These are phyloP conservation scores for Sporobolomyces roseus DNA, from an alignment of 768 basidiomycete species.

Conservation along the genomic window DNA sequence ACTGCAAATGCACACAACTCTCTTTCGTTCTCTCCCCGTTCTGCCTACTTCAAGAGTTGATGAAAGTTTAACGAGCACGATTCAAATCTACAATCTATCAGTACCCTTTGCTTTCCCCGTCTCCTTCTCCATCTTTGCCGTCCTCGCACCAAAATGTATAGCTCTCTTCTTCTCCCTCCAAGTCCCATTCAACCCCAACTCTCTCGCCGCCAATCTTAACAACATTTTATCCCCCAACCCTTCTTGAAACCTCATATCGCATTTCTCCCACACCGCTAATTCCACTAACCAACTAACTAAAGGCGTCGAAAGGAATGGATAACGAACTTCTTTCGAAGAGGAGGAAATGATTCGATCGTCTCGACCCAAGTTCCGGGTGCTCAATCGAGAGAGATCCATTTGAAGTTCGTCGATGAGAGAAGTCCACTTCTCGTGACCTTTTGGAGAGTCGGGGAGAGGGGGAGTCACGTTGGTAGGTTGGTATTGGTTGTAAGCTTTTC, in stretches of 20 bases:
- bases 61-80: background rate
- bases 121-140: constrained; percentile 44
- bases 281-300: constrained; percentile 36
- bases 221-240: constrained; percentile 88
- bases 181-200: constrained; percentile 44
- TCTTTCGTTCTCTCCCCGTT: background rate
- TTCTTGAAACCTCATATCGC: constrained; percentile 68
- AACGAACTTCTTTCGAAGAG: constrained; percentile 85
- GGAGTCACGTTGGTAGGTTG: background rate
- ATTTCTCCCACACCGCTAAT: constrained; percentile 75
- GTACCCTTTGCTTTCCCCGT: constrained; percentile 32
- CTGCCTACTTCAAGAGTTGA: too few relatives aligned
- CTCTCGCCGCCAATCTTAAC: constrained; percentile 64
- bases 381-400: constrained; percentile 52
- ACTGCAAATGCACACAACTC: too few relatives aligned
- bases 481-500: constrained; percentile 60
- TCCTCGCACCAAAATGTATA: constrained; percentile 79
- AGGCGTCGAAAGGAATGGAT: constrained; percentile 60
- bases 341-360: constrained; percentile 92
- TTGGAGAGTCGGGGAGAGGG: background rate
- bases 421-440: constrained; percentile 4
- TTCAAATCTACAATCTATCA: constrained; percentile 12
- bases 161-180: constrained; percentile 79
- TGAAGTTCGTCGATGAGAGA: constrained; percentile 62
- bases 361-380: constrained; percentile 66